These are phyloP conservation scores for Punica granatum DNA, from an alignment of 345 rosid genomes.

Conservation along the genomic window DNA sequence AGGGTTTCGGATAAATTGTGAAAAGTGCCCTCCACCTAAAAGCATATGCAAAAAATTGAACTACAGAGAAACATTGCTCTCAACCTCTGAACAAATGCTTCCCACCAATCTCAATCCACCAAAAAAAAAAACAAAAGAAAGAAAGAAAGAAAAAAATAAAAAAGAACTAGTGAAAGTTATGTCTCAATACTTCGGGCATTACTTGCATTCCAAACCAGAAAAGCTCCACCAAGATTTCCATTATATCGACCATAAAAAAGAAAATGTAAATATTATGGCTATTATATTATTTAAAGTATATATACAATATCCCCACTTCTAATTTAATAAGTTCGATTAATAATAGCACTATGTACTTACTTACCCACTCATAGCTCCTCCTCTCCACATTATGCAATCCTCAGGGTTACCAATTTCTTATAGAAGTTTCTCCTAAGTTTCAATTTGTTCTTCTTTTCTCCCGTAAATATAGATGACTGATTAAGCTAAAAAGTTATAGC, in stretches of 20 bases:
- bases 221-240: constrained; percentile 10
- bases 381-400: neutral
- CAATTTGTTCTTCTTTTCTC: too few species aligned
- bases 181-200: constrained; percentile 17
- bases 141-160: neutral
- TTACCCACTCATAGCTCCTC: neutral
- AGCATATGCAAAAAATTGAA: constrained; percentile 3
- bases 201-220: constrained; percentile 14
- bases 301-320: neutral
- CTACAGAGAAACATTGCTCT: constrained; percentile 8
- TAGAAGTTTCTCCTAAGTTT: too few species aligned
- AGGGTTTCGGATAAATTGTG: constrained; percentile 9
- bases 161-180: constrained; percentile 21
- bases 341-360: neutral
- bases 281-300: neutral
- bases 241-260: neutral
- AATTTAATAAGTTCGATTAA: neutral
- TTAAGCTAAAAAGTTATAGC: too few species aligned
- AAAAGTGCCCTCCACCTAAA: constrained; percentile 34
- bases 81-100: constrained; percentile 6
- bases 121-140: too few species aligned
- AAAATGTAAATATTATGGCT: neutral
- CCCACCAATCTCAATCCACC: constrained; percentile 7
- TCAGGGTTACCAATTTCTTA: neutral
- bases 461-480: too few species aligned